These are phyloP conservation scores for Lignosus rhinocerotis DNA, from an alignment of 1,284 basidiomycete species.

Conservation along the genomic window DNA sequence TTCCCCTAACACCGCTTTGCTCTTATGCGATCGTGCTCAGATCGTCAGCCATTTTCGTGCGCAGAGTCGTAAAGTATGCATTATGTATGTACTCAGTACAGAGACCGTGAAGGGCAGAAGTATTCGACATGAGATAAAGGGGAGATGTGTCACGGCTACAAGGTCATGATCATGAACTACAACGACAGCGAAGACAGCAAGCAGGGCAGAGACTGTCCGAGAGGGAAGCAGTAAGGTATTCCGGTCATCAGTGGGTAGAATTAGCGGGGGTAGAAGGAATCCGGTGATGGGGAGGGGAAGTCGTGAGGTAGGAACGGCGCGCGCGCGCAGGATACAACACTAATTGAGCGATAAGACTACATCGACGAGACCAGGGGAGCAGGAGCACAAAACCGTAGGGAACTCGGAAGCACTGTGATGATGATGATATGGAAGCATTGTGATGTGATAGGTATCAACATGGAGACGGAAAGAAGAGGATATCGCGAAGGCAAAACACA, in stretches of 20 bases:
- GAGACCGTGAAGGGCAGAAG: background rate
- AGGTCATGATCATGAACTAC: constrained; percentile 22
- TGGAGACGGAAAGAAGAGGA: constrained; percentile 9
- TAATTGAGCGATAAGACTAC: constrained; percentile 32
- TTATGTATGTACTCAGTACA: constrained; percentile 26
- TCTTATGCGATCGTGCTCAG: background rate
- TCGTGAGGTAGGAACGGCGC: constrained; percentile 8
- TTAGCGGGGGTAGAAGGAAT: background rate
- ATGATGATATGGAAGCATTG: constrained; percentile 1
- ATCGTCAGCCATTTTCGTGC: background rate
- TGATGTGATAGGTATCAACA: constrained; percentile 13
- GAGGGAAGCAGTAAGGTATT: constrained; percentile 15
- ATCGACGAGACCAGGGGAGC: constrained; percentile 9
- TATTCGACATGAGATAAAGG: constrained; percentile 7
- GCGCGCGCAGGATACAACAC: constrained; percentile 22
- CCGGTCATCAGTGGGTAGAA: constrained; percentile 7
- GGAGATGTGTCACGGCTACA: constrained; percentile 24
- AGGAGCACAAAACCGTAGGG: background rate
- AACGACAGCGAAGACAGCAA: constrained; percentile 25
- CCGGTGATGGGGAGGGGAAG: background rate
- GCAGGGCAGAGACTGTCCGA: constrained; percentile 21
- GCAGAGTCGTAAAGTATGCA: constrained; percentile 3
- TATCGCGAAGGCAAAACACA: constrained; percentile 7
- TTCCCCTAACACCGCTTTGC: constrained; percentile 2
- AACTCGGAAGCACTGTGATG: background rate